These are phyloP conservation scores for Ascochyta pisi DNA, from an alignment of 2,329 filamentous ascomycete species.

Conservation along the genomic window DNA sequence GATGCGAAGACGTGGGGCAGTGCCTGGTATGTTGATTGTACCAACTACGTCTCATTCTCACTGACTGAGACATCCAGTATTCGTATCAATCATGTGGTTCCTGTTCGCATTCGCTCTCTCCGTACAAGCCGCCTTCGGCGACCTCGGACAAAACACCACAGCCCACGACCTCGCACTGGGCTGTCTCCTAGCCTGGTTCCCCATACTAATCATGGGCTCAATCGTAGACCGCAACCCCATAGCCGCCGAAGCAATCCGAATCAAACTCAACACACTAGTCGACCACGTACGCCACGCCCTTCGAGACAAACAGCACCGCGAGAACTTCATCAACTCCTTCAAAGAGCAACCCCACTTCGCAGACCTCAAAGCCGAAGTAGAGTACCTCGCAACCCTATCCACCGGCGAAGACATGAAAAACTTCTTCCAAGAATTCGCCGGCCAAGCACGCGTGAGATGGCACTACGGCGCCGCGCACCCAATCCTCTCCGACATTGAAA, in stretches of 20 bases:
- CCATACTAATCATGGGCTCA: conserved; percentile 53
- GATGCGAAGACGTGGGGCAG: conserved; percentile 50
- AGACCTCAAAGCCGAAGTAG: conserved; percentile 33
- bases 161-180: conserved; percentile 56
- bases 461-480: conserved; percentile 54
- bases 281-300: conserved; percentile 46
- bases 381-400: conserved; percentile 24
- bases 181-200: conserved; percentile 55
- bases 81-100: conserved; percentile 55
- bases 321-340: conserved; percentile 40
- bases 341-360: conserved; percentile 27
- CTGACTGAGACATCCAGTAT: conserved; percentile 31
- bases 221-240: conserved; percentile 58
- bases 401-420: conserved; percentile 34
- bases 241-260: conserved; percentile 49
- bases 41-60: accelerated
- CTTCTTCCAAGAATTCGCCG: conserved; percentile 52
- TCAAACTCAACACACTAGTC: conserved; percentile 51
- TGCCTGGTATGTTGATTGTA: conserved; percentile 32
- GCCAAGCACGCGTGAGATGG: conserved; percentile 44
- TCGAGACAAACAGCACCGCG: conserved; percentile 33
- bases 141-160: conserved; percentile 49
- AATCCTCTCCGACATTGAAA: conserved; percentile 52
- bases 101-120: conserved; percentile 48
- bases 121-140: conserved; percentile 46